Evolutionary conservation across 2,329 filamentous ascomycete genomes (phyloP).

Genomic region (Dryadomyces quercivorus): DNA sequence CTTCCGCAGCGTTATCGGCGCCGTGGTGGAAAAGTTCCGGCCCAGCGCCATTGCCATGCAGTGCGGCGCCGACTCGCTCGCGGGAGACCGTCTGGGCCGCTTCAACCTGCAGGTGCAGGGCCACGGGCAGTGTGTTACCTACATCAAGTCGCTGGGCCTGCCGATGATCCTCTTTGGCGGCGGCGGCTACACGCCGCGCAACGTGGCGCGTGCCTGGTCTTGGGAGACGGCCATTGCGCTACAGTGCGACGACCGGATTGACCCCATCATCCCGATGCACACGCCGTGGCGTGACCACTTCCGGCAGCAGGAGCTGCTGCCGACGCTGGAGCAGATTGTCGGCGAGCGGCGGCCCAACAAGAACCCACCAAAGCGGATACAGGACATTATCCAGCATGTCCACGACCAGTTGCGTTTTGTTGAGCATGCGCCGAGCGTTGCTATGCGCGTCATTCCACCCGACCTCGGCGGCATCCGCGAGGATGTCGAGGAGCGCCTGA

Average conservation of each 20-base stretch:
- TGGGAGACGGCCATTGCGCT: constrained; percentile 91
- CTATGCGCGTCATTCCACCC: constrained; percentile 68
- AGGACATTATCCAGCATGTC: constrained; percentile 65
- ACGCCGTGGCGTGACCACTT: constrained; percentile 85
- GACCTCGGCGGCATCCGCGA: constrained; percentile 58
- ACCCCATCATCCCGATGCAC: constrained; percentile 61
- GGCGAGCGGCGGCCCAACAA: constrained; percentile 62
- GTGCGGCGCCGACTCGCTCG: constrained; percentile 89
- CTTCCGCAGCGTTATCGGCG: constrained; percentile 69
- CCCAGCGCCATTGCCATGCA: constrained; percentile 87
- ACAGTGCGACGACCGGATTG: constrained; percentile 56
- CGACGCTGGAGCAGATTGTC: constrained; percentile 62
- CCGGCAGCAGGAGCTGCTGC: constrained; percentile 76
- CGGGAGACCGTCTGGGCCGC: constrained; percentile 81
- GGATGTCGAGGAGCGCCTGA: constrained; percentile 55
- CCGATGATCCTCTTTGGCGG: constrained; percentile 88
- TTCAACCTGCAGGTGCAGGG: constrained; percentile 96
- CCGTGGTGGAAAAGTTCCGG: constrained; percentile 71
- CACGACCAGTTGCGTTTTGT: constrained; percentile 81
- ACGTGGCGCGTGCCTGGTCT: constrained; percentile 92
- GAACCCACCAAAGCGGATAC: constrained; percentile 64
- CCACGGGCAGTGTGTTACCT: constrained; percentile 83
- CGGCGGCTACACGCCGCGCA: constrained; percentile 90
- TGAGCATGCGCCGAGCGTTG: constrained; percentile 72
- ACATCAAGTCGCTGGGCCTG: constrained; percentile 67